Conservation (phyloP, 805 yeast species). For the Priceomyces melissophilus region DNA sequence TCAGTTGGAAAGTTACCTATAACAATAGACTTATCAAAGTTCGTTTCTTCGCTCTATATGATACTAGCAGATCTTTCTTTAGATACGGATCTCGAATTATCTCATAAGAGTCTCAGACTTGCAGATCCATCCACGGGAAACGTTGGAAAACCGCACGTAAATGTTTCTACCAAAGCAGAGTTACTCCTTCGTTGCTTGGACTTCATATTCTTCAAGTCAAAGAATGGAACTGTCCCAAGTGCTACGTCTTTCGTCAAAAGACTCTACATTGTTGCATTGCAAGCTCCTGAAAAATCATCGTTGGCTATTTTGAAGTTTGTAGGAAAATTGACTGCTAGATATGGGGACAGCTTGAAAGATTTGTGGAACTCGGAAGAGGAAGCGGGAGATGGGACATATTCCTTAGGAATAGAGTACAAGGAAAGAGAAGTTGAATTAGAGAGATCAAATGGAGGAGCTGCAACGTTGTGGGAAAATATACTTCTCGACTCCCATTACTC, state of each 20-base stretch:
- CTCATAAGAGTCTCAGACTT: conserved; percentile 74
- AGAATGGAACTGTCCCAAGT: conserved; percentile 61
- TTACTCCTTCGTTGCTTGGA: conserved; percentile 74
- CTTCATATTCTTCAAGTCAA: conserved; percentile 73
- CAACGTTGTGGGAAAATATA: conserved; percentile 86
- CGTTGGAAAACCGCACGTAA: conserved; percentile 64
- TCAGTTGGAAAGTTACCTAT: conserved; percentile 59
- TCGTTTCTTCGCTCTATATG: conserved; percentile 71
- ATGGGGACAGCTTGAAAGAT: conserved; percentile 65
- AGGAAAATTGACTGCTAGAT: conserved; percentile 69
- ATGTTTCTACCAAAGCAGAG: conserved; percentile 87
- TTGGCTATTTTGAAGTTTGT: conserved; percentile 75
- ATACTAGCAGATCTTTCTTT: conserved; percentile 64
- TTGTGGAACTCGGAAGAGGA: conserved; percentile 86
- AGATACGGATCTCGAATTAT: conserved; percentile 82
- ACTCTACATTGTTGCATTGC: conserved; percentile 60
- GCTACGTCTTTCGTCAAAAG: conserved; percentile 83
- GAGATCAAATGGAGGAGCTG: conserved; percentile 81
- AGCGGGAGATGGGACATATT: conserved; percentile 63
- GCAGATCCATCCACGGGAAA: conserved; percentile 60
- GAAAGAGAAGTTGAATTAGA: conserved; percentile 51
- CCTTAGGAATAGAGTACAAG: conserved; percentile 56
- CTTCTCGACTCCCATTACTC: conserved; percentile 79
- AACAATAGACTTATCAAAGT: conserved; percentile 66
- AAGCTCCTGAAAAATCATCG: conserved; percentile 85